These are phyloP conservation scores for Penicillium fuscoglaucum DNA, from an alignment of 2,329 filamentous ascomycete species.

Conservation along the genomic window DNA sequence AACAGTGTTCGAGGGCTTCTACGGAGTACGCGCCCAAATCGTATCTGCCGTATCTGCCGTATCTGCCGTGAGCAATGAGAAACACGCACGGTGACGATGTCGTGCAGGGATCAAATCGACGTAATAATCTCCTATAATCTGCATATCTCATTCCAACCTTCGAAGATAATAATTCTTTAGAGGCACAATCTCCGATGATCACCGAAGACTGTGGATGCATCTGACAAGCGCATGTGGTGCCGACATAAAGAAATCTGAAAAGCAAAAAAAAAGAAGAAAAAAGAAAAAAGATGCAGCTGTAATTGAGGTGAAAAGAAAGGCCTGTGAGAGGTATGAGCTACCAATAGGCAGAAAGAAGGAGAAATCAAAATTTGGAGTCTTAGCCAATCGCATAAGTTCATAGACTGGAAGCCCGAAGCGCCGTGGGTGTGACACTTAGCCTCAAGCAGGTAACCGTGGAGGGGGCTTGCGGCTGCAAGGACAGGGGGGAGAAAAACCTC, in stretches of 20 bases:
- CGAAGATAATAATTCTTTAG: background rate
- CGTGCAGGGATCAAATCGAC: background rate
- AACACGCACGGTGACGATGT: background rate
- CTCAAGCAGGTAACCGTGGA: slow-evolving; percentile 30
- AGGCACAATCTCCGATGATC: slow-evolving; percentile 1
- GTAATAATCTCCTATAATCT: background rate
- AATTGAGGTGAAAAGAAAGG: slow-evolving; percentile 8
- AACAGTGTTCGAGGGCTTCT: background rate
- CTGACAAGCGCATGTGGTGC: background rate
- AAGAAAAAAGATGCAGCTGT: background rate
- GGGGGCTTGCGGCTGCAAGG: slow-evolving; percentile 10
- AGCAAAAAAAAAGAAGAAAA: background rate
- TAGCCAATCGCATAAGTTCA: slow-evolving; percentile 15
- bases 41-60: background rate
- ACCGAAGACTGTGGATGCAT: slow-evolving; percentile 11
- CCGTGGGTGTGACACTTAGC: slow-evolving; percentile 13
- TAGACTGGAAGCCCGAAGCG: slow-evolving; percentile 11
- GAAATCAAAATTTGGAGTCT: slow-evolving; percentile 15
- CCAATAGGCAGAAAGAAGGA: slow-evolving; percentile 15
- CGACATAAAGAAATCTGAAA: slow-evolving; percentile 5
- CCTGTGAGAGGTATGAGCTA: slow-evolving; percentile 4
- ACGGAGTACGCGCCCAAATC: background rate
- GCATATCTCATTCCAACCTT: background rate
- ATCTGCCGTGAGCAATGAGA: background rate
- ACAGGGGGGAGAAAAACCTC: slow-evolving; percentile 13